These are phyloP conservation scores for Lentinula boryana DNA, from an alignment of 768 basidiomycete genomes.

Conservation along the genomic window DNA sequence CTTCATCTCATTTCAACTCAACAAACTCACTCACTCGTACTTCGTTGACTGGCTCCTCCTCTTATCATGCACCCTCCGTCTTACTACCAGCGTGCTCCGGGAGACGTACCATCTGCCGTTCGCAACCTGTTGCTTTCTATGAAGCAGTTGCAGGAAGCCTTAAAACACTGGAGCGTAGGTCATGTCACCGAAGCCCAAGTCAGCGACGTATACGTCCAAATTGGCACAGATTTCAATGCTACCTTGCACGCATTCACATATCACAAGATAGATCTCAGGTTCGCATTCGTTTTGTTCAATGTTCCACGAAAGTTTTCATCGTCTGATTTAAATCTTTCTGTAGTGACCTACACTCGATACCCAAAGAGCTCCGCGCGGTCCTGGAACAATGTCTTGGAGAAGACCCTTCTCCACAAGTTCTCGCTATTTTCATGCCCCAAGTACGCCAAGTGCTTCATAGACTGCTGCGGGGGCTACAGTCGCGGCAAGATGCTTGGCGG, in stretches of 20 bases:
- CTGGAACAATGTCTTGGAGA: constrained; percentile 10
- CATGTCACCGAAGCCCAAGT: constrained; percentile 6
- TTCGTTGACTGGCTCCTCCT: background rate
- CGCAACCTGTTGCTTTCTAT: constrained; percentile 8
- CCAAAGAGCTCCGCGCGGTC: constrained; percentile 7
- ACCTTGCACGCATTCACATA: constrained; percentile 7
- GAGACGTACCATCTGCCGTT: constrained; percentile 9
- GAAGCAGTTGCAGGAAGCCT: constrained; percentile 8
- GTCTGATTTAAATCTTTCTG: background rate
- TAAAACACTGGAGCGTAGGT: constrained; percentile 4
- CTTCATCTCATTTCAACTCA: background rate
- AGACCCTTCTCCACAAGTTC: constrained; percentile 7
- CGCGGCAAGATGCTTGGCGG: constrained; percentile 8
- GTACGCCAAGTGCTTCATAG: constrained; percentile 6
- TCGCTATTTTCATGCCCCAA: constrained; percentile 8
- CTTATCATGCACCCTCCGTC: background rate
- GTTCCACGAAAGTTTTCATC: background rate
- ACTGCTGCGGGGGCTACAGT: constrained; percentile 4
- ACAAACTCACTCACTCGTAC: background rate
- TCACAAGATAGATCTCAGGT: constrained; percentile 10
- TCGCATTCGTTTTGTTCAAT: background rate
- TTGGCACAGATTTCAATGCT: constrained; percentile 9
- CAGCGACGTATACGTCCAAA: constrained; percentile 9
- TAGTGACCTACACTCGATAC: constrained; percentile 9
- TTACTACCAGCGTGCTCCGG: constrained; percentile 3